phyloP scores from a whole-genome alignment of 495 filamentous ascomycete species.

The Talaromyces nanjingensis region DNA sequence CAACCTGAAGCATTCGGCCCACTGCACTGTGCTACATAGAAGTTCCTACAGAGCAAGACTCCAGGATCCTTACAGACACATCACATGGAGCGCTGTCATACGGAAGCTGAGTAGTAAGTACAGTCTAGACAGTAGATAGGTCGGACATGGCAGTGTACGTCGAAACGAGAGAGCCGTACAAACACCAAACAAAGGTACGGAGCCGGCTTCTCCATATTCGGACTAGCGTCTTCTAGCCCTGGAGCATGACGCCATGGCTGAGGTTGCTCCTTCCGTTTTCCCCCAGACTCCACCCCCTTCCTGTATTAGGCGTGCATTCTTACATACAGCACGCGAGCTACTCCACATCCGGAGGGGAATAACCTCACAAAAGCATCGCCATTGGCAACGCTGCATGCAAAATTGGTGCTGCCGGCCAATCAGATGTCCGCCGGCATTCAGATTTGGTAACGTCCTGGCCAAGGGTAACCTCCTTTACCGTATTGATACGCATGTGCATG shows the following conservation, averaged over 20 bases:
- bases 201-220: constrained; percentile 5
- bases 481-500: background rate
- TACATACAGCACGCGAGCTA: constrained; percentile 4
- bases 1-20: background rate
- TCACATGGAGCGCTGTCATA: background rate
- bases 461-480: background rate
- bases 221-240: background rate
- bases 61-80: background rate
- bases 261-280: background rate
- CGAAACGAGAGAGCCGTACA: too few species aligned
- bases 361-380: background rate
- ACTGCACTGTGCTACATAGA: background rate
- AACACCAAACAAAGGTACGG: background rate
- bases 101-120: too few species aligned
- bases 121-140: too few species aligned
- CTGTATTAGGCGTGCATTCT: background rate
- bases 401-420: background rate
- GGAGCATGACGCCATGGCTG: constrained; percentile 2
- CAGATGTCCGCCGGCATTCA: background rate
- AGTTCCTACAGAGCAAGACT: background rate
- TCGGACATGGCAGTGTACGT: background rate
- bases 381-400: background rate
- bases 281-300: background rate
- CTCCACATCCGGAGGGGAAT: constrained; percentile 5
- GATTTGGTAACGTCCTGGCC: background rate